Conservation (phyloP, 805 yeast species). For the Candida ulmi region DNA sequence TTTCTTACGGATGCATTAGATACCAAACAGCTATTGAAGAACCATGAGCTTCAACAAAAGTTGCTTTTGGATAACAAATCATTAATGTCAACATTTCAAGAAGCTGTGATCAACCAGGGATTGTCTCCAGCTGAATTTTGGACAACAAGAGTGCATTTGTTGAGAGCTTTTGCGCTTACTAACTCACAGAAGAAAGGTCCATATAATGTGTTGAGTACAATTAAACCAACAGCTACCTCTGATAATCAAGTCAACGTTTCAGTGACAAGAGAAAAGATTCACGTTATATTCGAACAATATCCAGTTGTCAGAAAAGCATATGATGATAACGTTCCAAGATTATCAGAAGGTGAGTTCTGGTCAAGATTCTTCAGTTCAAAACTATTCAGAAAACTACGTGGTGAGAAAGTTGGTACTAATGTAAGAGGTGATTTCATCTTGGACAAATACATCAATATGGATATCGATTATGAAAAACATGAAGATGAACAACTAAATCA, state of each 20-base stretch:
- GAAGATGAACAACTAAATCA: slow-evolving; percentile 37
- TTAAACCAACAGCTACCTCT: slow-evolving; percentile 86
- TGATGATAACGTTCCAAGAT: slow-evolving; percentile 83
- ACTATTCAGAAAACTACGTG: slow-evolving; percentile 79
- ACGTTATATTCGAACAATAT: slow-evolving; percentile 84
- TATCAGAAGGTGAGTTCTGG: slow-evolving; percentile 93
- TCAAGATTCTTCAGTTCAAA: slow-evolving; percentile 90
- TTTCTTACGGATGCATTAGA: slow-evolving; percentile 44
- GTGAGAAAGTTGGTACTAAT: slow-evolving; percentile 72
- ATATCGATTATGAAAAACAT: slow-evolving; percentile 49
- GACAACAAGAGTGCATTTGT: slow-evolving; percentile 71
- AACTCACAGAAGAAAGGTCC: slow-evolving; percentile 86
- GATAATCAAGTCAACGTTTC: slow-evolving; percentile 93
- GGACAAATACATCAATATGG: slow-evolving; percentile 75
- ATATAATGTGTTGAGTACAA: slow-evolving; percentile 88
- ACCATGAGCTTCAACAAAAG: slow-evolving; percentile 74
- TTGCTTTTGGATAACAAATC: slow-evolving; percentile 63
- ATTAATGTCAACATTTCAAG: slow-evolving; percentile 74
- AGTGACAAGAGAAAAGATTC: slow-evolving; percentile 84
- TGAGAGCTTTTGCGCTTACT: slow-evolving; percentile 83
- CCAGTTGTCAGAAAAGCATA: slow-evolving; percentile 89
- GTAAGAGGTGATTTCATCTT: slow-evolving; percentile 80
- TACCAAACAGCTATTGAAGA: slow-evolving; percentile 53
- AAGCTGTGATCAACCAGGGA: slow-evolving; percentile 75
- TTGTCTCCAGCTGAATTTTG: slow-evolving; percentile 82